Conservation (phyloP, 805 yeast genomes). For the Cyberlindnera petersonii region DNA sequence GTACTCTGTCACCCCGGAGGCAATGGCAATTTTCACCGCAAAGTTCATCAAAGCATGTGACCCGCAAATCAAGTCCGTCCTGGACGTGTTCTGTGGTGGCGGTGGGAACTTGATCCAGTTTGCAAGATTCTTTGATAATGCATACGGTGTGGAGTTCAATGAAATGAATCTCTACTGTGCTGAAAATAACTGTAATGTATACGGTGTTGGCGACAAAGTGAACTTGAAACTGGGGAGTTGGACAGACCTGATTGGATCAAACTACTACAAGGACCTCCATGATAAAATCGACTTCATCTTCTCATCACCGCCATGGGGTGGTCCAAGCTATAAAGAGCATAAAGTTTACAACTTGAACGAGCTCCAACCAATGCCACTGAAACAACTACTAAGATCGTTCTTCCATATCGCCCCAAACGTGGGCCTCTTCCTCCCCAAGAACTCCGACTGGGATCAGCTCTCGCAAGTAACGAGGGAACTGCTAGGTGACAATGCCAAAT, state of each 20-base stretch:
- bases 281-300: conserved; percentile 49
- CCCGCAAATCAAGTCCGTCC: conserved; percentile 43
- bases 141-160: conserved; percentile 61
- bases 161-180: conserved; percentile 63
- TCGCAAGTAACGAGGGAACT: conserved; percentile 42
- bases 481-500: conserved; percentile 40
- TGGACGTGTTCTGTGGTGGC: conserved; percentile 83
- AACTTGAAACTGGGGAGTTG: conserved; percentile 48
- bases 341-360: conserved; percentile 43
- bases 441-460: conserved; percentile 51
- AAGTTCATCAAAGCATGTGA: conserved; percentile 47
- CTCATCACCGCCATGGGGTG: conserved; percentile 91
- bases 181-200: conserved; percentile 58
- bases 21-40: conserved; percentile 58
- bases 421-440: conserved; percentile 61
- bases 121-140: conserved; percentile 51
- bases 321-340: conserved; percentile 50
- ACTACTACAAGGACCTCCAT: conserved; percentile 5
- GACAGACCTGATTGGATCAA: conserved; percentile 26
- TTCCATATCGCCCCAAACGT: conserved; percentile 42
- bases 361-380: conserved; percentile 44
- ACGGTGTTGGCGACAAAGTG: conserved; percentile 51
- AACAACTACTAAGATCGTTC: conserved; percentile 41
- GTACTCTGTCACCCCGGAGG: conserved; percentile 88
- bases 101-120: conserved; percentile 85